phyloP scores from a whole-genome alignment of 805 yeast genomes.

The Lipomyces mesembrius region DNA sequence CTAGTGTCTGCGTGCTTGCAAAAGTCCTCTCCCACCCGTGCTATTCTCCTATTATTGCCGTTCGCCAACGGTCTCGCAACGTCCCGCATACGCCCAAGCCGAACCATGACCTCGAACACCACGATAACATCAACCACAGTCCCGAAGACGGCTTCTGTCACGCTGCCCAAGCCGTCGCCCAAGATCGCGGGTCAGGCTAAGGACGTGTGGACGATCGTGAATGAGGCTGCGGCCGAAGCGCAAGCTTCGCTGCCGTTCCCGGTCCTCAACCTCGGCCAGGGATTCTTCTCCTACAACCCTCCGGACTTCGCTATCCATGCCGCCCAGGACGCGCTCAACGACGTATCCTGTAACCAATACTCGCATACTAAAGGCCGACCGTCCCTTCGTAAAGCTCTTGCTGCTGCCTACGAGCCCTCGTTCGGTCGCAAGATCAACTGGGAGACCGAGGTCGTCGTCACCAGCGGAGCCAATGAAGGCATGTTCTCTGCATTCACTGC shows the following conservation, averaged over 20 bases:
- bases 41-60: neutral
- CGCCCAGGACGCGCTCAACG: slow-evolving; percentile 72
- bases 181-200: slow-evolving; percentile 37
- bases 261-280: slow-evolving; percentile 91
- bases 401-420: slow-evolving; percentile 70
- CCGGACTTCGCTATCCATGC: slow-evolving; percentile 91
- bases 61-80: neutral
- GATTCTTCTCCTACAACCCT: slow-evolving; percentile 94
- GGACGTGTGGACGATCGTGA: slow-evolving; percentile 94
- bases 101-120: neutral
- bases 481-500: slow-evolving; percentile 85
- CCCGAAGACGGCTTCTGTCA: slow-evolving; percentile 4
- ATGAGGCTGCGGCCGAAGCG: slow-evolving; percentile 91
- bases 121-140: neutral
- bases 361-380: slow-evolving; percentile 91
- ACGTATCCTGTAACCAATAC: slow-evolving; percentile 83
- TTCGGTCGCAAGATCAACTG: slow-evolving; percentile 62
- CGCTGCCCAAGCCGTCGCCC: slow-evolving; percentile 32
- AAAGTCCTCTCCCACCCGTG: neutral
- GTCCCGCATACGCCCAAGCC: neutral
- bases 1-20: neutral
- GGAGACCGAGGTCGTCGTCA: slow-evolving; percentile 69
- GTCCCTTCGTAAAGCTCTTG: slow-evolving; percentile 67
- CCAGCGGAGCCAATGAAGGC: slow-evolving; percentile 96
- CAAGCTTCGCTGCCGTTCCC: slow-evolving; percentile 70